Base-by-base conservation (phyloP, 495 filamentous ascomycete genomes). In the Cenococcum geophilum region DNA sequence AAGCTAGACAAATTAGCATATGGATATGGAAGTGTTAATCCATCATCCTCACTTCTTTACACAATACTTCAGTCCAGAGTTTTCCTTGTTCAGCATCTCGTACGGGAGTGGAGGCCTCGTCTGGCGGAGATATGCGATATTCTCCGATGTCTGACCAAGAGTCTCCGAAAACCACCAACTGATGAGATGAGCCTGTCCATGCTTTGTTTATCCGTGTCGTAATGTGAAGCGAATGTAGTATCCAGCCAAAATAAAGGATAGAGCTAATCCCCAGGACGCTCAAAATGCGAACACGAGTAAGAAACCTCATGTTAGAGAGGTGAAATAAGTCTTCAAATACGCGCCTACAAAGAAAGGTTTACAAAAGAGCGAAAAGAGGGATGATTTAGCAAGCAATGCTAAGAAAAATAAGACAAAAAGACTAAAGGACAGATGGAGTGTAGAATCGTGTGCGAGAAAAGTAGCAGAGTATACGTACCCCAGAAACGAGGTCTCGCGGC, bases 121-220 rank as follows among this genome's bases (percentile, higher is more conserved):
- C 53, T 10, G 65, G 65, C 58, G 65, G 57, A 61, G 65, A 60
- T 4, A 68, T 55, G 23, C 61, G 61, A 53, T 64, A 64, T 36
- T 52, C 40, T 4, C 65, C 57, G 48, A 40, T 62, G 55, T 68
- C 65, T 35, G 65, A 68, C 65, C 65, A 68, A 43, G 64, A 61
- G 48, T 64, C 65, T 14, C 61, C 65, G 37, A 68, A 68, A 20
- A 68, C 65, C 1, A 68, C 65, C 6, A 67, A 9, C n/a, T 61
- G 61, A 45, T 60, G 65, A 20, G 61, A 42, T 21, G 14, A 22
- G 55, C 58, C 61, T 25, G 53, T 53, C 65, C 65, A 68, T 32
- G 32, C 65, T 55, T 60, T 58, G 20, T 64, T 52, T 20, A 64
- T 55, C 37, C 61, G 51, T n/a, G 37, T 42, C 40, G 57, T 58